Conservation (phyloP, 345 rosid genomes). For the Lumnitzera racemosa region DNA sequence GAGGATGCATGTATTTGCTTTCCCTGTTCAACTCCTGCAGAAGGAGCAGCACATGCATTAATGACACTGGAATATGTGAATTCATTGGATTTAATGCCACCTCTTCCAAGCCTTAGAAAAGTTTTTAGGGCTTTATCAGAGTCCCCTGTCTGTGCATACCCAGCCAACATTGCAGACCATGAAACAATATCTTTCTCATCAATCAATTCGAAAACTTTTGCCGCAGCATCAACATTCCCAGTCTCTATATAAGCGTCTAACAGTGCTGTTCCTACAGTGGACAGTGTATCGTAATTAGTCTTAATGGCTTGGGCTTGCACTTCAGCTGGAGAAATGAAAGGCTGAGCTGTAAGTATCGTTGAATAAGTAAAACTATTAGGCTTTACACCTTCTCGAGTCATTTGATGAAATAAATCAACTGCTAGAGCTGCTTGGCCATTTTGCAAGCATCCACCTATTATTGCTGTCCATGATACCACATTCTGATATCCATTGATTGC, state of each 20-base stretch:
- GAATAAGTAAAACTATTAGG: slow-evolving; percentile 81
- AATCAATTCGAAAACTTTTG: slow-evolving; percentile 41
- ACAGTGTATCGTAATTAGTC: slow-evolving; percentile 42
- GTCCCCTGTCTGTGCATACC: slow-evolving; percentile 68
- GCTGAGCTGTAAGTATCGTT: slow-evolving; percentile 59
- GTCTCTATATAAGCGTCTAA: slow-evolving; percentile 69
- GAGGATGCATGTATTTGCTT: slow-evolving; percentile 73
- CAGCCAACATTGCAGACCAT: slow-evolving; percentile 89
- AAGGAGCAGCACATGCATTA: slow-evolving; percentile 62
- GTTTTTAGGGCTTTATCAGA: slow-evolving; percentile 51
- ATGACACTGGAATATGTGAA: slow-evolving; percentile 72
- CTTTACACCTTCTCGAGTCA: slow-evolving; percentile 54
- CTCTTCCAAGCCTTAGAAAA: slow-evolving; percentile 40
- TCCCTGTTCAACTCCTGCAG: slow-evolving; percentile 68
- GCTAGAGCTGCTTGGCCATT: slow-evolving; percentile 49
- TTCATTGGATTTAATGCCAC: slow-evolving; percentile 60
- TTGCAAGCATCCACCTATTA: slow-evolving; percentile 70
- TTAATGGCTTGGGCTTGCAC: slow-evolving; percentile 71
- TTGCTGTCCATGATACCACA: slow-evolving; percentile 77
- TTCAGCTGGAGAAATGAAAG: slow-evolving; percentile 43
- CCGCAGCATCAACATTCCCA: slow-evolving; percentile 50
- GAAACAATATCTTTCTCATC: slow-evolving; percentile 73
- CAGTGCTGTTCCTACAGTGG: slow-evolving; percentile 76
- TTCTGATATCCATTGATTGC: slow-evolving; percentile 28
- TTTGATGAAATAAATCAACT: slow-evolving; percentile 38